phyloP scores from a whole-genome alignment of 73 alveolate species.

The Paramecium biaurelia region DNA sequence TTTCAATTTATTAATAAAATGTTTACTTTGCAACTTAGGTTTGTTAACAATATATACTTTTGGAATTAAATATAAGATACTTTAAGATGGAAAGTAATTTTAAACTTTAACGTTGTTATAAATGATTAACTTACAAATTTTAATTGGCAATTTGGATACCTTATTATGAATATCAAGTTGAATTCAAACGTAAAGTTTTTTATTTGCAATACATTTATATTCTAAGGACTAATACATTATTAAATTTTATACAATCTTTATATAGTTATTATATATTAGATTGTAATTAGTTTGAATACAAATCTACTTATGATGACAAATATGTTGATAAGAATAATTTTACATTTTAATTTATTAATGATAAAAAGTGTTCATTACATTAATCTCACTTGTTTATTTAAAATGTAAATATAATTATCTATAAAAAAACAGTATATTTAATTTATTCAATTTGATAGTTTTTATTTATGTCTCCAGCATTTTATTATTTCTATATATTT shows the following conservation, averaged over 20 bases:
- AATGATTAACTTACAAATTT: no score
- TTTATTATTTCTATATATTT: background rate
- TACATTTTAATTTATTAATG: background rate
- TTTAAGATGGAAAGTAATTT: background rate
- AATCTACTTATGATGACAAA: background rate
- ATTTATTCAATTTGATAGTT: no score
- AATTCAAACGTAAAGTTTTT: background rate
- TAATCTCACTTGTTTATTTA: no score
- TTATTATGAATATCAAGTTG: background rate
- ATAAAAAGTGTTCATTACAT: no score
- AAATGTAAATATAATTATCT: no score
- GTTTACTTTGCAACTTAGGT: no score
- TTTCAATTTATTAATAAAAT: no score
- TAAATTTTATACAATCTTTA: background rate
- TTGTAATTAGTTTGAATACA: background rate
- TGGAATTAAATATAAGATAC: background rate
- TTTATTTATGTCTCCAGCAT: background rate
- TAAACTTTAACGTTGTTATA: no score
- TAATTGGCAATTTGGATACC: no score
- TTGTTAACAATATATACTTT: no score
- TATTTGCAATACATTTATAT: background rate
- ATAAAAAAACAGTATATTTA: no score
- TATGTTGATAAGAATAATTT: background rate
- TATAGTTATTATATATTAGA: background rate
- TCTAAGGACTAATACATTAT: background rate